Base-by-base conservation (phyloP, 495 filamentous ascomycete species). In the Trichoderma reesei region DNA sequence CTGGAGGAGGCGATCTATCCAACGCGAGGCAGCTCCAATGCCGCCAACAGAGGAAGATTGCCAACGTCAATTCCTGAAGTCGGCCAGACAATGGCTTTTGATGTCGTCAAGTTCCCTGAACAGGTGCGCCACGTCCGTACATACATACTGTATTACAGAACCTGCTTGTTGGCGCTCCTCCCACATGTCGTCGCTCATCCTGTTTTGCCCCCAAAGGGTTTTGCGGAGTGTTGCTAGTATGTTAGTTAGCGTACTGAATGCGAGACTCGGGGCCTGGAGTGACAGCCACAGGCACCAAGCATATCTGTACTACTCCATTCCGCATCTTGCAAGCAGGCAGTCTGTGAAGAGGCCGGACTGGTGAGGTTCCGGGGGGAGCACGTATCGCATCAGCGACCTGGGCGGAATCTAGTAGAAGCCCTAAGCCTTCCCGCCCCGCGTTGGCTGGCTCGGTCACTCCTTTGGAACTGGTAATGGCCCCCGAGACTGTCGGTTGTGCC, bases 341-440 rank as follows among this genome's bases (percentile, higher is more conserved):
- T 39, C 44, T 16, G 18, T 48, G 20, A 6, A 48, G 16, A 18
- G 44, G 44, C 16, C 18, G 20, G 44, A 48, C 44, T 8, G 5
- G 16, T 48, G 26, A 48, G 16, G 7, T 18, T 5, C 3, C n/a
- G n/a, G 7, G 20, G 8, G 18, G 44, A 48, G 20, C 44, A 48
- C 20, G 16, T 48, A 48, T 48, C 26, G 26, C 26, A 26, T 48
- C 20, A 18, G 44, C 44, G 44, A 48, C 14, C 8, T 48, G 14
- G 51, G 51, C 31, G 31, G 51, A 31, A 56, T 56, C 11, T 39
- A 4, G 51, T 56, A 26, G 33, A 26, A 31, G 51, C 51, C 31
- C 51, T 56, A 56, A 56, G 51, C 8, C 51, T 56, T 56, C 51
- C 51, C 51, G 51, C 51, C 51, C 51, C 51, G 51, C 26, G 26